These are phyloP conservation scores for Umbelopsis sp. DNA, from an alignment of 371 early-diverging fungal species.

Conservation along the genomic window DNA sequence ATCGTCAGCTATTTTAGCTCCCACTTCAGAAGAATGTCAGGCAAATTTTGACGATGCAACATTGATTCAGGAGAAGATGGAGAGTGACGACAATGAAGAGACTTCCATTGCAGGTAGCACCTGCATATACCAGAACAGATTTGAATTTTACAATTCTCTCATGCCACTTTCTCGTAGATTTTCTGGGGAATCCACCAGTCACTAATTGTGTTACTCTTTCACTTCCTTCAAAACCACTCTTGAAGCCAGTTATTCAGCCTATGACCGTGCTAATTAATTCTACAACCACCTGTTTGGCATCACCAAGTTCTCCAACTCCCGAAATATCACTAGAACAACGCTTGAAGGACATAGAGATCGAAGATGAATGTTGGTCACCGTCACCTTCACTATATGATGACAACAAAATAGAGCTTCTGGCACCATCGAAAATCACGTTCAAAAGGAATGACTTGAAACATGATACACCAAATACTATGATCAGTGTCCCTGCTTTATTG, in stretches of 20 bases:
- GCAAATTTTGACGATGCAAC: background rate
- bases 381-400: slow-evolving; percentile 1
- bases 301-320: background rate
- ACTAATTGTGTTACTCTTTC: background rate
- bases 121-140: background rate
- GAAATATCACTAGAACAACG: background rate
- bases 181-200: background rate
- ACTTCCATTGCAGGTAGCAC: background rate
- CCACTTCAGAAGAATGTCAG: background rate
- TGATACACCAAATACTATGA: too few species aligned
- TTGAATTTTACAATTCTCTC: background rate
- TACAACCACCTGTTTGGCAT: background rate
- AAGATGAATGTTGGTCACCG: slow-evolving; percentile 9
- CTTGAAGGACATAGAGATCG: background rate
- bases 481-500: too few species aligned
- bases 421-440: background rate
- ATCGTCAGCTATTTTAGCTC: background rate
- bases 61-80: background rate
- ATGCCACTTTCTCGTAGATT: background rate
- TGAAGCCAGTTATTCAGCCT: background rate
- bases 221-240: background rate
- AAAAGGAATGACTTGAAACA: background rate
- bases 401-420: background rate
- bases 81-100: background rate
- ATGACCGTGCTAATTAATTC: too few species aligned